Base-by-base conservation (phyloP, 805 yeast genomes). In the Zygotorulaspora sp. region DNA sequence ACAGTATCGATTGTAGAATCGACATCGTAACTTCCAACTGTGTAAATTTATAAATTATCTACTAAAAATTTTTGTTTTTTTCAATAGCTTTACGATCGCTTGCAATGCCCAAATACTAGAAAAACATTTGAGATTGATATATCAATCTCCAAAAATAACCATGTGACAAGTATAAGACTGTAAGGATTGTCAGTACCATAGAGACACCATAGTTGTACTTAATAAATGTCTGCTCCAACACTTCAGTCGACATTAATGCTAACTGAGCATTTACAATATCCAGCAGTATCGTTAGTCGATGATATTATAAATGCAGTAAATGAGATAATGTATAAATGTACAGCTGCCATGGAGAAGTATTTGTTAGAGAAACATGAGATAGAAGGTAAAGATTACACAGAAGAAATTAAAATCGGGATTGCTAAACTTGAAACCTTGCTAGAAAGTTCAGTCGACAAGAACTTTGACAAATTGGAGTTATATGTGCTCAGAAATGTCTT, bases 271-370 rank as follows among this genome's bases (percentile, higher is more conserved):
- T 65, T 89, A 23, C 95, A 85, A 23, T 85, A 75, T 52, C 83
- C 92, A 6, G 95, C 96, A 0, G 72, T 87, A 7, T 75, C 89
- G 0, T 64, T 88, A 10, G 72, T 89, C 5, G 97, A 89, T 51
- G 95, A 86, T 52, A 80, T 89, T 9, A 85, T 88, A 49, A 87
- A 88, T 59, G 84, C 87, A 1, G 92, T 86, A 16, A 88, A 88
- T 53, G 87, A 79, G 35, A 76, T 86, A 18, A 74, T 87, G 78
- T 83, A 83, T 62, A 79, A 81, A 49, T 83, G 95, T 53, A 80
- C 89, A 0, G 75, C 74, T 32, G 94, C 86, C 1, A 72, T 89
- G 63, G 94, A 85, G 56, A 70, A 70, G 20, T 81, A 80, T 47
- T 62, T 89, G 17, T 31, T 54, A 37, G 57, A 53, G 17, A 52